Evolutionary conservation across 2,329 filamentous ascomycete species (phyloP), one percentile per base, ranked within the genome.

Genomic region (Penicillium nordicum): DNA sequence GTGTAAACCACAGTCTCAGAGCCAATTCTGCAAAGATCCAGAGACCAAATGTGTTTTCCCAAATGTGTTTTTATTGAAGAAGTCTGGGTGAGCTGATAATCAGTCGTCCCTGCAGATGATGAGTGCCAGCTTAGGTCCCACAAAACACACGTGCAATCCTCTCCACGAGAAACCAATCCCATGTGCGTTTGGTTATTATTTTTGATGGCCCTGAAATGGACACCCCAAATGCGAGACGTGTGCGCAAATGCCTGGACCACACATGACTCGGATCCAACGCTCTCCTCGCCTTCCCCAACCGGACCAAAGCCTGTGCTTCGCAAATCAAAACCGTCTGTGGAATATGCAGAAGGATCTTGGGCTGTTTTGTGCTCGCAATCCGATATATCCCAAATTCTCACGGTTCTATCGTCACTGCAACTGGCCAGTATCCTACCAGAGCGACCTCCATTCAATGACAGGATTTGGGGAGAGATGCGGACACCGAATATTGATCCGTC

Each of bases 401-500:
- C 85, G 0, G 92, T 96, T 49, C 94, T 83, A 73, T 99, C 94
- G 69, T 99, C 94, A 68, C 93, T 97, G 71, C 94, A 99, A 66
- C 90, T 97, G 14, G 88, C 89, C 34, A 99, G 79, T n/a, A 96
- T 72, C 50, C 89, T 80, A 27, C 78, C 76, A 21, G 69, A 69
- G 7, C 67, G 69, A 0, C 76, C 77, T 16, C 59, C 64, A 14
- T 75, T 71, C 1, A 70, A 59, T 23, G 74, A 62, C 7, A 60
- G 58, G 21, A 87, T 72, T 62, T 76, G 69, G 1, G 82, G 76
- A 0, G 91, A 96, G 36, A 97, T 88, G 32, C 86, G 82, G 2
- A 99, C 89, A 1, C 91, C 92, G 63, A 97, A 99, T 29, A 99
- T 88, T 0, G 93, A 97, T 0, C 94, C 94, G 67, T 97, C 92